Evolutionary conservation across 2,329 filamentous ascomycete genomes (phyloP).

Genomic region (Chaetoscypha palmicola): DNA sequence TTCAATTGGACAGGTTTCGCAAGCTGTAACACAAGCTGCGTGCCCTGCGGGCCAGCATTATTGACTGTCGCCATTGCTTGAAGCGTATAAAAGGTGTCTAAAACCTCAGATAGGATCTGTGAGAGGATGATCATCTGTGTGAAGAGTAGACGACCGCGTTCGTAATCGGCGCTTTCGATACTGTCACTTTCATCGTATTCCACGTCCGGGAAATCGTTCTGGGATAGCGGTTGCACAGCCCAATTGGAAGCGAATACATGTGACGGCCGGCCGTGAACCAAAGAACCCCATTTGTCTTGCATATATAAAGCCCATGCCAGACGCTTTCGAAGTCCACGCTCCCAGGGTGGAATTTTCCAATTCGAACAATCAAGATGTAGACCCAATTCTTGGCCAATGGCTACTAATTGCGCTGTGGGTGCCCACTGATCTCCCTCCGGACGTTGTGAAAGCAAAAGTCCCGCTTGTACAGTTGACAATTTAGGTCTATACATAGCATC

Average conservation of each 20-base stretch:
- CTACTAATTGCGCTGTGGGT: conserved; percentile 42
- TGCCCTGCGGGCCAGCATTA: conserved; percentile 61
- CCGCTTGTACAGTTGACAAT: conserved; percentile 48
- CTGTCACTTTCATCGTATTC: conserved; percentile 58
- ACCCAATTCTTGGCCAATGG: conserved; percentile 49
- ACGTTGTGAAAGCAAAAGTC: conserved; percentile 44
- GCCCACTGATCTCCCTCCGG: conserved; percentile 28
- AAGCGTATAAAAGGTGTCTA: conserved; percentile 76
- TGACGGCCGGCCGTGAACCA: conserved; percentile 72
- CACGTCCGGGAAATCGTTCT: conserved; percentile 66
- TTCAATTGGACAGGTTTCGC: conserved; percentile 79
- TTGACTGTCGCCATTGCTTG: conserved; percentile 64
- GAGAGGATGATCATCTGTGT: conserved; percentile 70
- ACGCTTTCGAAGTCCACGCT: conserved; percentile 53
- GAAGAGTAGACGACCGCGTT: conserved; percentile 64
- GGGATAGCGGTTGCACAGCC: conserved; percentile 62
- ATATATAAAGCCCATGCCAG: conserved; percentile 59
- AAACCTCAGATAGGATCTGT: conserved; percentile 69
- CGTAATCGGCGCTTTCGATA: conserved; percentile 53
- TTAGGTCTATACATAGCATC: conserved; percentile 44
- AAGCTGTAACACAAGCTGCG: conserved; percentile 63
- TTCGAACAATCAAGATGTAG: conserved; percentile 53
- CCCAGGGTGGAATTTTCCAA: conserved; percentile 58
- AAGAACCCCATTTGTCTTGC: conserved; percentile 57
- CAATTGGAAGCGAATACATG: conserved; percentile 65